phyloP scores from a whole-genome alignment of 2,329 filamentous ascomycete species.

The Aspergillus ochraceoroseus region DNA sequence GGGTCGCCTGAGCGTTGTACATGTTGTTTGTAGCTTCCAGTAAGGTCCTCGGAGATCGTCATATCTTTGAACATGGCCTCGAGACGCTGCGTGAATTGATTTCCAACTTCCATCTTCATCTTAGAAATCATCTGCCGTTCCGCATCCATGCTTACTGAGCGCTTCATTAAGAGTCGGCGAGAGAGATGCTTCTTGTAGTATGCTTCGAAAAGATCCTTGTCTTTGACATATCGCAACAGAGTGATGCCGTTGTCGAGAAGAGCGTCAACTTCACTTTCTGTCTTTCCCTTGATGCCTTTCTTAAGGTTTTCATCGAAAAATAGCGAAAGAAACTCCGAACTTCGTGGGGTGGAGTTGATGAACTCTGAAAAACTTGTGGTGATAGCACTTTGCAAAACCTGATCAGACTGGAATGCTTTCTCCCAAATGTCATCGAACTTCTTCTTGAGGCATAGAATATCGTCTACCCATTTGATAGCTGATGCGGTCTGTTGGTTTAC shows the following conservation, averaged over 20 bases:
- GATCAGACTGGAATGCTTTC: conserved; percentile 67
- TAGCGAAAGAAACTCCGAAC: conserved; percentile 87
- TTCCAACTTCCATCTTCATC: conserved; percentile 95
- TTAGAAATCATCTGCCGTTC: conserved; percentile 94
- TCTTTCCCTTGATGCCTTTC: conserved; percentile 87
- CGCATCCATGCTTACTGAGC: conserved; percentile 83
- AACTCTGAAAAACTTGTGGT: conserved; percentile 87
- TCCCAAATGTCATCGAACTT: conserved; percentile 81
- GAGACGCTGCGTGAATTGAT: conserved; percentile 85
- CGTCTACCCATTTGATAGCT: conserved; percentile 92
- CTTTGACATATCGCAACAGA: conserved; percentile 78
- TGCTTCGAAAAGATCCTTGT: conserved; percentile 91
- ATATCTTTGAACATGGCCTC: conserved; percentile 99
- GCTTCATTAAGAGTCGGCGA: conserved; percentile 77
- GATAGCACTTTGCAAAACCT: conserved; percentile 72
- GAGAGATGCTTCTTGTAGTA: conserved; percentile 98
- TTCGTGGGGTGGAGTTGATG: conserved; percentile 81
- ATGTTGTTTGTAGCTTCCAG: conserved; percentile 68
- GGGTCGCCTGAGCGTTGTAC: conserved; percentile 55
- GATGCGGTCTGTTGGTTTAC: conserved; percentile 76
- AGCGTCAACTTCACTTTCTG: conserved; percentile 75
- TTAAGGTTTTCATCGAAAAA: conserved; percentile 97
- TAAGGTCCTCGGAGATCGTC: conserved; percentile 78
- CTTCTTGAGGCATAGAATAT: conserved; percentile 77
- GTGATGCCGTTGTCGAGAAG: conserved; percentile 86